Percentiles rank a stretch among this genome's conserved stretches.
These are phyloP conservation scores for Fusarium ambrosium DNA, from an alignment of 2,329 filamentous ascomycete species.

Conservation along the genomic window DNA sequence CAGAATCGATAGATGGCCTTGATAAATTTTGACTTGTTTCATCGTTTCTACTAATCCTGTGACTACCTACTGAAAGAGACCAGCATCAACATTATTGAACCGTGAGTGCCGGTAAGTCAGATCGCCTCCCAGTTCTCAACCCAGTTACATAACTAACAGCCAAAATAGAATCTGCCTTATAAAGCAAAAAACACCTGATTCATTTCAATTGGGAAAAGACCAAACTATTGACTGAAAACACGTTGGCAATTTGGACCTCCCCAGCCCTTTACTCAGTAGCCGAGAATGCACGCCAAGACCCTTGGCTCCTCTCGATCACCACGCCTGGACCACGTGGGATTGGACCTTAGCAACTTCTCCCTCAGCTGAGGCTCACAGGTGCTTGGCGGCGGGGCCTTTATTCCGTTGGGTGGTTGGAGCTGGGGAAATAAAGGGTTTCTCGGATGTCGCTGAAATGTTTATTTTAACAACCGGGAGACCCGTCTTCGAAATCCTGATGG, in stretches of 20 bases:
- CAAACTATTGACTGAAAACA: neutral
- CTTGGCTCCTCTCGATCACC: neutral
- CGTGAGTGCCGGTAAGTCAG: no score
- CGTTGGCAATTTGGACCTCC: neutral
- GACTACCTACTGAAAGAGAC: no score
- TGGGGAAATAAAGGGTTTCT: neutral
- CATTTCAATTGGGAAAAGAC: neutral
- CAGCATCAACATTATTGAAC: no score
- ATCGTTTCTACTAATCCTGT: no score
- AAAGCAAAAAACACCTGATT: neutral
- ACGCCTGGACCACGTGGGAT: neutral
- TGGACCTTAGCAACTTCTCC: neutral
- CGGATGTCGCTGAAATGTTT: neutral
- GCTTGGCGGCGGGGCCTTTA: slow-evolving; percentile 6
- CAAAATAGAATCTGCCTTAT: neutral
- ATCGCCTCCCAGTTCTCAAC: no score
- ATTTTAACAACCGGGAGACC: neutral
- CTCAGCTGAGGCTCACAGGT: slow-evolving; percentile 9
- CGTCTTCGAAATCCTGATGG: neutral
- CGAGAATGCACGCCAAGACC: neutral
- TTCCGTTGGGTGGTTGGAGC: neutral
- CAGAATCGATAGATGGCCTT: no score
- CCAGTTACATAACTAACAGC: no score
- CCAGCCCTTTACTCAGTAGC: neutral
- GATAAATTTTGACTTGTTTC: no score